These are phyloP conservation scores for Harringtonia aguacate DNA, from an alignment of 2,329 filamentous ascomycete species.

Conservation along the genomic window DNA sequence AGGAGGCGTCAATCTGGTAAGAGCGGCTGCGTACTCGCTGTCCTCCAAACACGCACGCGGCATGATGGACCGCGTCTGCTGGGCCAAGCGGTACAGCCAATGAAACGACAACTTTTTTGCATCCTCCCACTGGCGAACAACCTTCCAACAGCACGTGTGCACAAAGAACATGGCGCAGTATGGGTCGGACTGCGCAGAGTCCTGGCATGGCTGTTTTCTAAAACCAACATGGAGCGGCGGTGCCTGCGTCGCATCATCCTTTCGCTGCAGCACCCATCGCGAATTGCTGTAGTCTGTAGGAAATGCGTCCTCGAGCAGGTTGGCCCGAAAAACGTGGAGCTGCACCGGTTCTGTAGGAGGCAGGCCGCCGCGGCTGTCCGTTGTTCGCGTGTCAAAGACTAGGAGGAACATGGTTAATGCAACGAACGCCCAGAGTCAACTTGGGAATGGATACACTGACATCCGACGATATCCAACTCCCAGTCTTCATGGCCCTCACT, in stretches of 20 bases:
- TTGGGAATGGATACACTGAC: not conserved
- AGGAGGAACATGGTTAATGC: not conserved
- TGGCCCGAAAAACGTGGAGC: conserved; percentile 3
- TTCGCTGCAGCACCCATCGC: not conserved
- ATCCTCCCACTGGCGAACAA: not conserved
- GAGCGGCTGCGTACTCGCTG: not conserved
- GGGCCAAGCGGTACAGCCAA: conserved; percentile 1
- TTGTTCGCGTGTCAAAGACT: conserved; percentile 1
- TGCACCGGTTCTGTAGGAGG: not conserved
- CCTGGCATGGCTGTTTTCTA: conserved; percentile 3
- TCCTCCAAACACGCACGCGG: conserved; percentile 1
- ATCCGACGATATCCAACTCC: not conserved
- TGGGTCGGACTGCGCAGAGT: not conserved
- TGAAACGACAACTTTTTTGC: not conserved
- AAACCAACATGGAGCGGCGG: not conserved
- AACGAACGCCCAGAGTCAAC: not conserved
- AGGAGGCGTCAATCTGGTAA: no score
- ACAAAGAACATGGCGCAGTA: conserved; percentile 4
- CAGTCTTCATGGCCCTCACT: not conserved
- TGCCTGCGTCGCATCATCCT: not conserved
- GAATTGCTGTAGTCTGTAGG: not conserved
- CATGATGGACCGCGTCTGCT: conserved; percentile 4
- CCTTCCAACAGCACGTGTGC: conserved; percentile 6
- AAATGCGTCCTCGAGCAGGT: conserved; percentile 2
- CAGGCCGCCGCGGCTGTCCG: not conserved